A percentile compares a stretch with the other conserved stretches of the same genome.
Evolutionary conservation across 2,329 filamentous ascomycete species (phyloP).

Genomic region (Ascochyta fabae): DNA sequence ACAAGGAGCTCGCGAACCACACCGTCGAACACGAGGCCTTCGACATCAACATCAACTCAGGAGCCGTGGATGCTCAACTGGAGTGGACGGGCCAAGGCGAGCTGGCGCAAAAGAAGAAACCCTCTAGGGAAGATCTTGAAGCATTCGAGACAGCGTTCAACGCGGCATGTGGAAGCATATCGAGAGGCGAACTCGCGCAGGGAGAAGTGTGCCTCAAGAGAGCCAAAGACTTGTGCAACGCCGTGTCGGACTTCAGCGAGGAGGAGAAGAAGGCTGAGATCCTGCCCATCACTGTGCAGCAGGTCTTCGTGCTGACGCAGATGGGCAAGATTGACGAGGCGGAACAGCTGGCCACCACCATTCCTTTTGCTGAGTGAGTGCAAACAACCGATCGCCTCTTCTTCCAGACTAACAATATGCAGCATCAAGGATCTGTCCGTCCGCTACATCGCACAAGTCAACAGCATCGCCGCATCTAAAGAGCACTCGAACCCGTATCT

Average conservation of each 20-base stretch:
- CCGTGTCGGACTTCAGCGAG: constrained; percentile 73
- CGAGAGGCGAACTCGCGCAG: constrained; percentile 69
- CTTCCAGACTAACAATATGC: constrained; percentile 18
- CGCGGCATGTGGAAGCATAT: constrained; percentile 74
- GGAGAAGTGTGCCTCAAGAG: constrained; percentile 72
- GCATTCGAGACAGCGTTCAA: constrained; percentile 86
- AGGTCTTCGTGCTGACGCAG: constrained; percentile 73
- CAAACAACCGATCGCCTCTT: too few relatives aligned
- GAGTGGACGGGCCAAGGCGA: constrained; percentile 69
- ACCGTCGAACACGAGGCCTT: constrained; percentile 68
- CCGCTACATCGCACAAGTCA: constrained; percentile 70
- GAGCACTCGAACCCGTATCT: constrained; percentile 69
- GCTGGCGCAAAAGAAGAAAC: constrained; percentile 61
- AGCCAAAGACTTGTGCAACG: constrained; percentile 73
- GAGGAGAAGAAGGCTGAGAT: constrained; percentile 78
- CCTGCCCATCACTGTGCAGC: constrained; percentile 77
- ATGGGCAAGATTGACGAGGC: constrained; percentile 72
- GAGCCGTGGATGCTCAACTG: constrained; percentile 74
- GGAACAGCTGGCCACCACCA: constrained; percentile 64
- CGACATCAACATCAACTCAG: constrained; percentile 78
- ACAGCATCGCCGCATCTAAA: constrained; percentile 60
- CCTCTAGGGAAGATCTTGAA: constrained; percentile 68
- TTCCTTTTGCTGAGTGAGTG: constrained; percentile 67
- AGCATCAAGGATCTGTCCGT: constrained; percentile 74
- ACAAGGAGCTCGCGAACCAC: constrained; percentile 62